Conservation (phyloP, 2,329 filamentous ascomycete genomes). For the Cladosporium halotolerans region DNA sequence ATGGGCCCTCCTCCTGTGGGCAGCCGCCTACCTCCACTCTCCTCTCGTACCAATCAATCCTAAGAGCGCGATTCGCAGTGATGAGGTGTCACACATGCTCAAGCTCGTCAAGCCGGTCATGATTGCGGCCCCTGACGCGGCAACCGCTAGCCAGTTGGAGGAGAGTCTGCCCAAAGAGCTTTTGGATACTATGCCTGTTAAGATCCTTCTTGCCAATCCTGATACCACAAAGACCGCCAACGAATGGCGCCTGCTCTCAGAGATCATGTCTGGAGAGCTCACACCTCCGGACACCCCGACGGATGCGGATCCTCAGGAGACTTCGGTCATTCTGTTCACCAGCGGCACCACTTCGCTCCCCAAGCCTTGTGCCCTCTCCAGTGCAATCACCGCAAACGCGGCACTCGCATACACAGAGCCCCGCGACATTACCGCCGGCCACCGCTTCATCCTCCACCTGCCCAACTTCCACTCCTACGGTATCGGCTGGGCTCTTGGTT, state of each 20-base stretch:
- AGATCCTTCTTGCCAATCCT: constrained; percentile 19
- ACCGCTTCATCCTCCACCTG: constrained; percentile 26
- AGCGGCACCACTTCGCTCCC: constrained; percentile 46
- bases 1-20: constrained; percentile 30
- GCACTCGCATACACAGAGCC: constrained; percentile 26
- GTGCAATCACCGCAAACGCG: constrained; percentile 32
- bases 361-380: constrained; percentile 42
- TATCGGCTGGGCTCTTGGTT: constrained; percentile 27
- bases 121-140: constrained; percentile 22
- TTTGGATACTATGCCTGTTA: constrained; percentile 20
- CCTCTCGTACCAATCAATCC: constrained; percentile 29
- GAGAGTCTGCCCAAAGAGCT: constrained; percentile 21
- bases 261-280: constrained; percentile 27
- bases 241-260: constrained; percentile 22
- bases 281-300: constrained; percentile 29
- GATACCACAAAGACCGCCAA: constrained; percentile 16
- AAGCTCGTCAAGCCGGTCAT: constrained; percentile 25
- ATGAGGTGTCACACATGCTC: constrained; percentile 29
- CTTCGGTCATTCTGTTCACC: constrained; percentile 42
- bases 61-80: constrained; percentile 23
- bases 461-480: constrained; percentile 30
- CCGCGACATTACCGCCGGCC: constrained; percentile 24
- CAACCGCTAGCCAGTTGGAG: constrained; percentile 25
- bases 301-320: constrained; percentile 23
- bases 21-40: constrained; percentile 28